phyloP scores from a whole-genome alignment of 768 basidiomycete genomes.

The Tulasnella sp. region DNA sequence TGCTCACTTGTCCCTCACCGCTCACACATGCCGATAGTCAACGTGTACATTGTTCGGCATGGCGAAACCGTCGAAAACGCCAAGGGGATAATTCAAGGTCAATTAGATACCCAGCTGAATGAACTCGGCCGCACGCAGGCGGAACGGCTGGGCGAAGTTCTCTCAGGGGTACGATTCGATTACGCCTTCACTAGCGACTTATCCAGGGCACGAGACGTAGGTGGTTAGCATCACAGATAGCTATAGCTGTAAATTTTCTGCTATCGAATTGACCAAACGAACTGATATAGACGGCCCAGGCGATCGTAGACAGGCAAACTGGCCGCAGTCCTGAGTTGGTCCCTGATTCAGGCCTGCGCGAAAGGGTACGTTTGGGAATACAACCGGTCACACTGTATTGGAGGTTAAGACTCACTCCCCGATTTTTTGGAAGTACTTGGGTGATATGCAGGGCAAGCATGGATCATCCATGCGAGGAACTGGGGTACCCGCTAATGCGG shows the following conservation, averaged over 20 bases:
- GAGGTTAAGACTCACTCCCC: background rate
- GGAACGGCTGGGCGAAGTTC: conserved; percentile 23
- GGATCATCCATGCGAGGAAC: background rate
- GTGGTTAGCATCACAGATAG: background rate
- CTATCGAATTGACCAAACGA: background rate
- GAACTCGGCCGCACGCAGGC: conserved; percentile 37
- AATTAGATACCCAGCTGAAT: conserved; percentile 39
- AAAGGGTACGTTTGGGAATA: conserved; percentile 20
- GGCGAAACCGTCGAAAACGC: conserved; percentile 35
- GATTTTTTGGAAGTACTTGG: conserved; percentile 17
- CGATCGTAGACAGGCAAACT: conserved; percentile 33
- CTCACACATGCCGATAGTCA: conserved; percentile 30
- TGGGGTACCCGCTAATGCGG: conserved; percentile 23
- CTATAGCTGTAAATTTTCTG: background rate
- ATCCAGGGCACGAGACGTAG: conserved; percentile 43
- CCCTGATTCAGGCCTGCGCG: background rate
- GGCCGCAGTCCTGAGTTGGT: background rate
- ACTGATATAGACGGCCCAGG: conserved; percentile 33
- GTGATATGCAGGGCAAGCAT: conserved; percentile 25
- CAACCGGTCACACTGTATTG: background rate
- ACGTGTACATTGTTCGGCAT: conserved; percentile 32
- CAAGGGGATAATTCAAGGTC: conserved; percentile 38
- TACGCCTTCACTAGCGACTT: conserved; percentile 42
- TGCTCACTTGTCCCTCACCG: conserved; percentile 3
- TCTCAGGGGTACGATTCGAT: conserved; percentile 39